Evolutionary conservation across 2,329 filamentous ascomycete genomes (phyloP).

Genomic region (Sporothrix dimorphospora): DNA sequence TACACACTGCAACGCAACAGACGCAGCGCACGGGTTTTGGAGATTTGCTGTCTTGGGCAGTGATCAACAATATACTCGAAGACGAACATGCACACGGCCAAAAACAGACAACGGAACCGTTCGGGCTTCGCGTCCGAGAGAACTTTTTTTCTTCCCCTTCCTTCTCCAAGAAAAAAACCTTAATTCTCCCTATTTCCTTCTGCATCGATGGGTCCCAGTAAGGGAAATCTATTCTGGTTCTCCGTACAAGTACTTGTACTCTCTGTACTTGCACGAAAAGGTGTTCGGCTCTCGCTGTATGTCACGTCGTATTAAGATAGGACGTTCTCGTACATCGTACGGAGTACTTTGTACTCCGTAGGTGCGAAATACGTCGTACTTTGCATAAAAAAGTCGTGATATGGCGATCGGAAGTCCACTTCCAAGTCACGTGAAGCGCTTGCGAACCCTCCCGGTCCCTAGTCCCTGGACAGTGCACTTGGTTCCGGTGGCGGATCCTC

Average conservation of each 20-base stretch:
- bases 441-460: not conserved
- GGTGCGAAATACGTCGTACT: not conserved
- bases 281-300: not conserved
- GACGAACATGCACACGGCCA: not conserved
- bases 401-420: slow-evolving; percentile 11
- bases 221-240: not conserved
- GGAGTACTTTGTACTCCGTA: too few species aligned
- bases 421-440: slow-evolving; percentile 12
- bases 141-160: not conserved
- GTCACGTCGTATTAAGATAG: not conserved
- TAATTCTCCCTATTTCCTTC: not conserved
- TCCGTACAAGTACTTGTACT: too few species aligned
- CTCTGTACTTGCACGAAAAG: not conserved
- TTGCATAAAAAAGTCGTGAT: not conserved
- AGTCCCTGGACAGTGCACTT: not conserved
- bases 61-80: not conserved
- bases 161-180: too few species aligned
- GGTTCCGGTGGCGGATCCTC: not conserved
- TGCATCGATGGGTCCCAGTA: not conserved
- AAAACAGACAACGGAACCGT: not conserved
- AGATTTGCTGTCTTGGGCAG: not conserved
- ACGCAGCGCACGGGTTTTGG: not conserved
- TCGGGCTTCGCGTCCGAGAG: not conserved
- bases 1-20: not conserved
- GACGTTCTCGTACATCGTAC: too few species aligned